Evolutionary conservation across 2,329 filamentous ascomycete genomes (phyloP), one percentile per base, ranked within the genome.

Genomic region (Truncatella angustata): DNA sequence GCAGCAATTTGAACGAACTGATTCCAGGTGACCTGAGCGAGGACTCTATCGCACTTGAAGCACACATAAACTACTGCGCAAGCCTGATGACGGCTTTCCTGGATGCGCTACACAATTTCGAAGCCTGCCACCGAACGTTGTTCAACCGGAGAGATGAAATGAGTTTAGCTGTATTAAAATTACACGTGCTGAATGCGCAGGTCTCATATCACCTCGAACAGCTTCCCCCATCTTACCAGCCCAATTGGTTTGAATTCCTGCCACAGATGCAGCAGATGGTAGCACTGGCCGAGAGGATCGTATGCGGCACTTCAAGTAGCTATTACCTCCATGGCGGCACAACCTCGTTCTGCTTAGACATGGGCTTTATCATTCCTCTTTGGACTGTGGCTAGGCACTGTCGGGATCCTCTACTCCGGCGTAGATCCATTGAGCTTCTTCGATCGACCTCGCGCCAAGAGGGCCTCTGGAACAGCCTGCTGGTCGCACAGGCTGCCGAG

Each of bases 291-390:
- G 50, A 52, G 12, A 52, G 26, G 14, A 49, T 52, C 20, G 26
- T 52, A 32, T 34, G n/a, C 10, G 39, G 4, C 21, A 40, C 32
- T 10, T 21, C 23, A 12, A 3, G n/a, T 39, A 35, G 28, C n/a
- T n/a, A 34, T 2, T 24, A 49, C 10, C 9, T 40, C 1, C 24
- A 21, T 37, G 18, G 4, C 3, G 10, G n/a, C 35, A 47, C 14
- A 18, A 48, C 43, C 10, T 34, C 50, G 6, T 52, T 52, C 30
- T 52, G 50, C n/a, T 32, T 34, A 20, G 50, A 52, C n/a, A 40
- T 52, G 32, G 50, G 50, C 4, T 42, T 48, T 16, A 40, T 52
- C 14, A 52, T 52, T 4, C 50, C 50, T 16, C 50, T 52, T 14
- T 52, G 28, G 34, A 52, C 44, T 5, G 44, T 52, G 24, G 35